Evolutionary conservation across 2,329 filamentous ascomycete genomes (phyloP).

Genomic region (Colletotrichum sp.): DNA sequence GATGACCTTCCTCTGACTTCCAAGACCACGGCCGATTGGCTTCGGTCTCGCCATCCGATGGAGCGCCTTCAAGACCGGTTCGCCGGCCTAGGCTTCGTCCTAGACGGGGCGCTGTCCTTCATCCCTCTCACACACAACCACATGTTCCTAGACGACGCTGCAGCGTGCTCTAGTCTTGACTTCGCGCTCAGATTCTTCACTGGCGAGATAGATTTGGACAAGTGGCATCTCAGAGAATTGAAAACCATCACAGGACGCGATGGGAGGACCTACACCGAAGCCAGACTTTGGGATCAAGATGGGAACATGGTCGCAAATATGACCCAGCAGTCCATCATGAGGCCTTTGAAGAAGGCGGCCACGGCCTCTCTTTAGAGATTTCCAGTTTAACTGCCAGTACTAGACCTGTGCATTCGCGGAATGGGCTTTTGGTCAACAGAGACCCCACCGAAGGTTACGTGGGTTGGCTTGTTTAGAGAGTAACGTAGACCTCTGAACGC

Average conservation of each 20-base stretch:
- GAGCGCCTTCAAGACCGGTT: slow-evolving; percentile 34
- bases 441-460: neutral
- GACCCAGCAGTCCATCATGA: slow-evolving; percentile 50
- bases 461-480: neutral
- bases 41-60: slow-evolving; percentile 29
- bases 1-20: slow-evolving; percentile 29
- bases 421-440: neutral
- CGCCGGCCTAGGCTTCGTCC: slow-evolving; percentile 44
- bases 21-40: slow-evolving; percentile 48
- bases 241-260: slow-evolving; percentile 38
- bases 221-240: slow-evolving; percentile 50
- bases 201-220: slow-evolving; percentile 38
- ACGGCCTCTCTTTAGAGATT: neutral
- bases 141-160: slow-evolving; percentile 47
- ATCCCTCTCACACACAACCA: slow-evolving; percentile 46
- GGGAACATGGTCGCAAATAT: slow-evolving; percentile 51
- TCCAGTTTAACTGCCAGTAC: neutral
- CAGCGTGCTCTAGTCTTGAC: slow-evolving; percentile 52
- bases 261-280: slow-evolving; percentile 51
- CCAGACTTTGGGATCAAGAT: slow-evolving; percentile 46
- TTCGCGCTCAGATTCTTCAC: slow-evolving; percentile 52
- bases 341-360: slow-evolving; percentile 17
- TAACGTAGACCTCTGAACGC: neutral
- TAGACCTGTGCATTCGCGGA: neutral
- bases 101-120: slow-evolving; percentile 50